Conservation (phyloP, 495 filamentous ascomycete species). For the Podospora anserina region DNA sequence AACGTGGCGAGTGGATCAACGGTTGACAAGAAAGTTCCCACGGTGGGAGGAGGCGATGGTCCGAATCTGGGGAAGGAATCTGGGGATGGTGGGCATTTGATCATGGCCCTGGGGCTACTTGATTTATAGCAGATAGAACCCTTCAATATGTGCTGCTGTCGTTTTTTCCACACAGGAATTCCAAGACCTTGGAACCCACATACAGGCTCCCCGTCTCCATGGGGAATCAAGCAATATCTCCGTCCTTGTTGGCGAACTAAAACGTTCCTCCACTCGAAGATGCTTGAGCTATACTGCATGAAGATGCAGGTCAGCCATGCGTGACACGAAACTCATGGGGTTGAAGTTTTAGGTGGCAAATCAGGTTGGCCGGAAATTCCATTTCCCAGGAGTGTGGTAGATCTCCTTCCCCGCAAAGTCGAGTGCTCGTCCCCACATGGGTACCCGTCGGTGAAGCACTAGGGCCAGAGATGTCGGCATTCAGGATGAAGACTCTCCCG, state of each 20-base stretch:
- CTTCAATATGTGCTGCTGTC: neutral
- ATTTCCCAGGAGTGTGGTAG: conserved; percentile 1
- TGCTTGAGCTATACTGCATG: conserved; percentile 16
- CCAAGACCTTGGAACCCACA: conserved; percentile 15
- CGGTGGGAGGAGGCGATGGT: neutral
- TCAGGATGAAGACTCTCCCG: conserved; percentile 25
- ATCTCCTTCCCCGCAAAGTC: conserved; percentile 19
- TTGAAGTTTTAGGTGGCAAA: conserved; percentile 10
- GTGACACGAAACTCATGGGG: neutral
- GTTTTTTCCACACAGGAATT: conserved; percentile 9
- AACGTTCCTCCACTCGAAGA: conserved; percentile 13
- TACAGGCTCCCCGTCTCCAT: conserved; percentile 6
- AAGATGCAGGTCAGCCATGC: neutral
- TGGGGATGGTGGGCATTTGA: conserved; percentile 10
- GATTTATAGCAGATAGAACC: conserved; percentile 19
- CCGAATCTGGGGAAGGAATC: conserved; percentile 14
- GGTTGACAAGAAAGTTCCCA: neutral
- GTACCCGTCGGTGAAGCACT: conserved; percentile 3
- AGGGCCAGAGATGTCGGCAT: conserved; percentile 13
- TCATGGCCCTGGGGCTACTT: conserved; percentile 12
- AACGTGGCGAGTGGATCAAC: conserved; percentile 2
- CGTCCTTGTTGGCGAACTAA: conserved; percentile 9
- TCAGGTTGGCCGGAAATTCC: conserved; percentile 15
- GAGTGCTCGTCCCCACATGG: conserved; percentile 11
- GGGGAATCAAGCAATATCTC: neutral